Base-by-base conservation (phyloP, 495 filamentous ascomycete species). In the Annulohypoxylon bovei region DNA sequence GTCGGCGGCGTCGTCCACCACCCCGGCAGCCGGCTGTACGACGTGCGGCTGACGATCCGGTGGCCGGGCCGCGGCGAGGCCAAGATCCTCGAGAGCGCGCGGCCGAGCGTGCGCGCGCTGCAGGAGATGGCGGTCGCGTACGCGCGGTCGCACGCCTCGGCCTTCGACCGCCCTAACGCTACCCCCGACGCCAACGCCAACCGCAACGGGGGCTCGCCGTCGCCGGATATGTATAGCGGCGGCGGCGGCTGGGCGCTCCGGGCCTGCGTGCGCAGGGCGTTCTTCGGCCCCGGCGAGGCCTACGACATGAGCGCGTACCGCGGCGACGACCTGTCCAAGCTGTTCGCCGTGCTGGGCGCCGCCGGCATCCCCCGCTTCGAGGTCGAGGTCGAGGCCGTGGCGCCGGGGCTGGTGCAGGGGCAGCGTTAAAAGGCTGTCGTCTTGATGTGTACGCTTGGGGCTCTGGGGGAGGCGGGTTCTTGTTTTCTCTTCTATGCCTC, bases 301-400 rank as follows among this genome's bases (percentile, higher is more conserved):
- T 81, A 78, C 42, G 79, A 81, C 16, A 64, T 82, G 69, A 71
- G 58, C 6, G 62, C 62, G 44, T 78, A 74, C 40, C 39, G 32
- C 6, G 75, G 68, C 18, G 73, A 76, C n/a, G 75, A 79, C 58
- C 32, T 81, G 20, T 44, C 68, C 3, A 44, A 62, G 20, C 37
- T 80, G 49, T 71, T 80, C 9, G 46, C 56, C 6, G 65, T 52
- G 20, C 42, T 67, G 44, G 58, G 50, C 12, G 59, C n/a, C 2
- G 54, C 62, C 28, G 59, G 61, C 2, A 65, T 81, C 20, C 71
- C 72, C 12, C 42, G 58, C 50, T 79, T 81, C 47, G 79, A 81
- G 68, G 58, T 81, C 8, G 75, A 78, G 49, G 75, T 81, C 1
- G 67, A 70, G 28, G 39, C 18, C 27, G 28, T 66, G 49, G 23